phyloP scores from a whole-genome alignment of 2,329 filamentous ascomycete genomes.

The Talaromyces piceae region DNA sequence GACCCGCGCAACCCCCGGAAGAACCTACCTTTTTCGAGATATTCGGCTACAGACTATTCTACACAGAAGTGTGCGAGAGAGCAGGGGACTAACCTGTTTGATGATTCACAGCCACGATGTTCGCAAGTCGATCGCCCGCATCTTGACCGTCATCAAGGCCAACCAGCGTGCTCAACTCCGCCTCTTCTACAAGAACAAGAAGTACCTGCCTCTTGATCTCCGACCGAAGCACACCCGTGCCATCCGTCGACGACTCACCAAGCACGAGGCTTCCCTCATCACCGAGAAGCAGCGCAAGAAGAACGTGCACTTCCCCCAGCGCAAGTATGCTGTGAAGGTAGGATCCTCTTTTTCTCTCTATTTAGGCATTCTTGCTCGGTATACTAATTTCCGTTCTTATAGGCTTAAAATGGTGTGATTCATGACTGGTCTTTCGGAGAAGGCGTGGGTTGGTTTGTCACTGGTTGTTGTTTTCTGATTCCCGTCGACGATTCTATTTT shows the following conservation, averaged over 20 bases:
- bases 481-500: not conserved
- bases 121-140: conserved; percentile 98
- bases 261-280: conserved; percentile 75
- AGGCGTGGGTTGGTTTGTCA: conserved; percentile 3
- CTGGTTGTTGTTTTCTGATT: conserved; percentile 3
- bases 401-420: conserved; percentile 9
- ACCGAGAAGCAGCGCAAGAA: conserved; percentile 98
- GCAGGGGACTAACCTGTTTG: conserved; percentile 18
- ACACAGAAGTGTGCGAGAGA: not conserved
- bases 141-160: conserved; percentile 99
- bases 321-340: conserved; percentile 99
- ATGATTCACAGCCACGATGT: conserved; percentile 71
- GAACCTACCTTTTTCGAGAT: not conserved
- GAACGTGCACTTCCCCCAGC: conserved; percentile 90
- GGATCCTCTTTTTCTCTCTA: conserved; percentile 17
- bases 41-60: not conserved
- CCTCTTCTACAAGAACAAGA: conserved; percentile 99
- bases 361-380: too few species aligned
- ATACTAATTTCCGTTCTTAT: conserved; percentile 6
- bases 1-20: not conserved
- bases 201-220: conserved; percentile 97
- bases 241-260: conserved; percentile 89
- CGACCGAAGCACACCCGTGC: conserved; percentile 97
- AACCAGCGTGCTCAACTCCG: conserved; percentile 98
- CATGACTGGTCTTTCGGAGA: conserved; percentile 18